Conservation (phyloP, 2,329 filamentous ascomycete genomes). For the Dactylella cylindrospora region DNA sequence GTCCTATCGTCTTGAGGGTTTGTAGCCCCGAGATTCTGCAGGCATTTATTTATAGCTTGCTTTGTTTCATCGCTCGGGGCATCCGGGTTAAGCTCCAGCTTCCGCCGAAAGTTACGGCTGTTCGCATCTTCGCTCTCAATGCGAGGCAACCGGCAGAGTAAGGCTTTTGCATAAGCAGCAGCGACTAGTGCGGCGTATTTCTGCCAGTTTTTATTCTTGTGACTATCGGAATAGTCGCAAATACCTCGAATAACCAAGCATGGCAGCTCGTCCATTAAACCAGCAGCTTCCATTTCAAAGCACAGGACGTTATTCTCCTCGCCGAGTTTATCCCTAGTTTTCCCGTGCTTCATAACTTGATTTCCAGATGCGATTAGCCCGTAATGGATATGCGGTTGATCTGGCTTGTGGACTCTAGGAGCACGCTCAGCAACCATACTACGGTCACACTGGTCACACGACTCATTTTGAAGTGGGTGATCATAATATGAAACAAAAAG, state of each 20-base stretch:
- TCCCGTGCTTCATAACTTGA: not conserved
- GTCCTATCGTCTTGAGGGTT: slow-evolving; percentile 2
- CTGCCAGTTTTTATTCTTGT: slow-evolving; percentile 11
- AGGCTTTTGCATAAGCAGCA: slow-evolving; percentile 32
- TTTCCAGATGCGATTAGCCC: slow-evolving; percentile 1
- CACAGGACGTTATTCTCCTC: not conserved
- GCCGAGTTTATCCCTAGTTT: not conserved
- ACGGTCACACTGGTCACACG: too few species aligned
- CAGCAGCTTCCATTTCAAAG: not conserved
- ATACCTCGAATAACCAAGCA: slow-evolving; percentile 4
- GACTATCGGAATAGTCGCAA: not conserved
- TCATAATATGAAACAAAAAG: not conserved
- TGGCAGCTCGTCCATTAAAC: not conserved
- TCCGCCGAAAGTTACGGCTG: too few species aligned
- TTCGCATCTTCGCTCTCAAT: too few species aligned
- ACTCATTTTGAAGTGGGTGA: not conserved
- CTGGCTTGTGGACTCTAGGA: too few species aligned
- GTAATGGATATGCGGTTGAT: not conserved
- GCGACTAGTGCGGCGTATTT: slow-evolving; percentile 20
- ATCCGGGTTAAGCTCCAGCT: too few species aligned
- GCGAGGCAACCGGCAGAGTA: too few species aligned
- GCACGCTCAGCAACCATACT: too few species aligned
- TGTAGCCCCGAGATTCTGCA: not conserved
- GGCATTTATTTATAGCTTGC: slow-evolving; percentile 2
- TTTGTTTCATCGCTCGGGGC: not conserved